Evolutionary conservation across 257 asterid species (phyloP).

Genomic region (Misopates orontium): DNA sequence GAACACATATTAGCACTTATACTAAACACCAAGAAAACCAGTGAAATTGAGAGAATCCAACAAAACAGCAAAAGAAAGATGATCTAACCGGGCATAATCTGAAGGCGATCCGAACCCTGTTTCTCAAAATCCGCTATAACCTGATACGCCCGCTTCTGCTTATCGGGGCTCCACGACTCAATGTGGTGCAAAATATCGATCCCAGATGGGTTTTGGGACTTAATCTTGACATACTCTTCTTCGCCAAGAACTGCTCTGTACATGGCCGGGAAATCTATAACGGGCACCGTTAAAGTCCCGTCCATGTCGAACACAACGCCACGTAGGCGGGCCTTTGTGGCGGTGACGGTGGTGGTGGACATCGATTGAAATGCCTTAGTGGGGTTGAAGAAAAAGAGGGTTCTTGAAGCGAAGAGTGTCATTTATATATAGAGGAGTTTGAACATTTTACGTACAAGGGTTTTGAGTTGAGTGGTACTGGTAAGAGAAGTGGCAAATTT

Average conservation of each 20-base stretch:
- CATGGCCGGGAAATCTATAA: constrained; percentile 84
- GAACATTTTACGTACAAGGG: too few species aligned
- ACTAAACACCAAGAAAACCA: too few species aligned
- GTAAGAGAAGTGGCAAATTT: too few species aligned
- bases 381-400: constrained; percentile 28
- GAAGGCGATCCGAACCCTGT: constrained; percentile 79
- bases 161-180: constrained; percentile 78
- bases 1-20: too few species aligned
- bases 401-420: constrained; percentile 7
- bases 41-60: background rate
- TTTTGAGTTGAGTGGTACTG: too few species aligned
- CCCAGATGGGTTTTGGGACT: constrained; percentile 60
- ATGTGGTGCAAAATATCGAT: constrained; percentile 86
- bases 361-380: constrained; percentile 54
- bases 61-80: constrained; percentile 6
- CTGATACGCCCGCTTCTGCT: constrained; percentile 61
- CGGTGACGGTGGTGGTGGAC: constrained; percentile 38
- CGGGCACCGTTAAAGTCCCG: constrained; percentile 95
- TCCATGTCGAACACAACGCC: constrained; percentile 99
- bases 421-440: too few species aligned
- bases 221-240: constrained; percentile 51
- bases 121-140: constrained; percentile 80
- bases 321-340: constrained; percentile 51
- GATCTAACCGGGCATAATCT: constrained; percentile 85
- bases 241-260: constrained; percentile 88